Evolutionary conservation across 2,329 filamentous ascomycete species (phyloP), one percentile per base, ranked within the genome.

Genomic region (Claviceps sp.): DNA sequence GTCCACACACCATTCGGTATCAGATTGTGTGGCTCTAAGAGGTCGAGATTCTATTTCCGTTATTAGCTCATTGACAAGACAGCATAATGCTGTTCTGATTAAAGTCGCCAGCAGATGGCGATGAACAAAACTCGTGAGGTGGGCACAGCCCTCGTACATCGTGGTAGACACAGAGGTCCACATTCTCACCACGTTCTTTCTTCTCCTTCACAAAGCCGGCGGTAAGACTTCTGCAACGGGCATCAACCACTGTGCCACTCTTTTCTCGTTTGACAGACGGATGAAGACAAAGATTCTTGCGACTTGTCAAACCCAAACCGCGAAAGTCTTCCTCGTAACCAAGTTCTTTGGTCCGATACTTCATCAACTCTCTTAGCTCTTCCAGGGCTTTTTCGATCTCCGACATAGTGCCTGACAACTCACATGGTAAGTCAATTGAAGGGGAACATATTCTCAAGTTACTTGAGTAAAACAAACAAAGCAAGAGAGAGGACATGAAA

Each of bases 131-230:
- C n/a, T 8, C 13, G 30, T 13, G 19, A 30, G 14, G 2, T 10
- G 47, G 34, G 26, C 14, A 30, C 7, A 17, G 16, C 26, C 47
- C 40, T 62, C 78, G 54, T 62, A 88, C 84, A 67, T 98, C 94
- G 64, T 98, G 93, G 65, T 97, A 98, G 54, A 95, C 79, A 71
- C 93, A 98, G 19, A 95, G 73, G 45, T 96, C 89, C 5, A 98
- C 91, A 60, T 90, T 87, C 65, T 98, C 94, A 14, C 93, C 93
- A 51, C 85, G 83, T 50, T 95, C 89, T 66, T 95, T 98, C 73
- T 96, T 96, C 67, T 97, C 93, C 65, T 93, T 95, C 56, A 98
- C 87, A 65, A 98, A 98, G 2, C 91, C 90, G 5, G 94, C 94
- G 1, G 94, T 98, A 56, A 98, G 73, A 66, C 90, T 95, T 65